Evolutionary conservation across 163 green algal species (phyloP).

Genomic region (Chloromonas sp.): DNA sequence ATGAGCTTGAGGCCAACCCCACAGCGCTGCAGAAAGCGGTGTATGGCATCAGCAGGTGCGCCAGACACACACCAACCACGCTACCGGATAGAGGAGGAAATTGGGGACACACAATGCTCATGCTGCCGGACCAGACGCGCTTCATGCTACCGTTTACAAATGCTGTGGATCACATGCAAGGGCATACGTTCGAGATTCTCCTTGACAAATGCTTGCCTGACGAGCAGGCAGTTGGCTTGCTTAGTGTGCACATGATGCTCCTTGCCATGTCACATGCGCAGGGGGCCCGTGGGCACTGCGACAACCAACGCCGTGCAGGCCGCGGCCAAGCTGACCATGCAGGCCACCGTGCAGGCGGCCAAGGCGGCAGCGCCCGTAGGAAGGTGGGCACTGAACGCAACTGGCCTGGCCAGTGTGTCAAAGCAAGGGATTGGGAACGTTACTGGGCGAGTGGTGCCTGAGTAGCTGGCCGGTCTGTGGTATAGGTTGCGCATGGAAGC

Average conservation of each 20-base stretch:
- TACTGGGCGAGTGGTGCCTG: background rate
- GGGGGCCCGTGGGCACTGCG: constrained; percentile 1
- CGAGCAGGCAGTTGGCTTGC: background rate
- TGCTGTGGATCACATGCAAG: background rate
- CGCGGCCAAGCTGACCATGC: constrained; percentile 26
- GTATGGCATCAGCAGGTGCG: constrained; percentile 13
- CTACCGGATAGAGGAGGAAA: too few species aligned
- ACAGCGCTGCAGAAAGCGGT: constrained; percentile 15
- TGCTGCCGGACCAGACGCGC: background rate
- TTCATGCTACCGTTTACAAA: background rate
- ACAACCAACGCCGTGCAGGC: background rate
- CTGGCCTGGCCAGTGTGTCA: background rate
- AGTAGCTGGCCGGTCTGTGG: background rate
- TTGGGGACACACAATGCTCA: too few species aligned
- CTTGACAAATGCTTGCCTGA: background rate
- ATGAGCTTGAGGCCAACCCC: constrained; percentile 22
- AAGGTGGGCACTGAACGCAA: constrained; percentile 17
- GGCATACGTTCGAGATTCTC: background rate
- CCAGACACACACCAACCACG: background rate
- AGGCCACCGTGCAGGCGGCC: constrained; percentile 15
- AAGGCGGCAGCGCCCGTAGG: constrained; percentile 25
- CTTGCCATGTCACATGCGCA: background rate
- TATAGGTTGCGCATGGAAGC: background rate
- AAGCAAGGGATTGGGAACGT: background rate
- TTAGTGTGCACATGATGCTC: background rate